These are phyloP conservation scores for Auriculariales sp. DNA, from an alignment of 768 basidiomycete species.

Conservation along the genomic window DNA sequence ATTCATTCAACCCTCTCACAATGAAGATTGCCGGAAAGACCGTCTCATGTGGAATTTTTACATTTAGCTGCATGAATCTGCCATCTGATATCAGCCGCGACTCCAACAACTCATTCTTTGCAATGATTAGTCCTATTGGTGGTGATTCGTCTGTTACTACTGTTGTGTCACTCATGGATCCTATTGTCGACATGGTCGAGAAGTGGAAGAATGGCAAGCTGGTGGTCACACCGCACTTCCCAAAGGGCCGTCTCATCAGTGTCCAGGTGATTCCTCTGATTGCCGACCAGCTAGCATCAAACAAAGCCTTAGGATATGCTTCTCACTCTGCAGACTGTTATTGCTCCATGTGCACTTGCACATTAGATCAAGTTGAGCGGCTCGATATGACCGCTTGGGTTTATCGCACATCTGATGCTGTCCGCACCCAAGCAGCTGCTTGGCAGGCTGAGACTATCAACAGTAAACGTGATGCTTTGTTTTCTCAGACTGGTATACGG, in stretches of 20 bases:
- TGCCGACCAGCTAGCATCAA: conserved; percentile 22
- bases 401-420: not conserved
- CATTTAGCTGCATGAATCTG: conserved; percentile 22
- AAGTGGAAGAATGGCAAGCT: conserved; percentile 21
- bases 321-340: not conserved
- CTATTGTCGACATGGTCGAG: conserved; percentile 22
- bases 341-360: not conserved
- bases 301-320: conserved; percentile 16
- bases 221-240: conserved; percentile 12
- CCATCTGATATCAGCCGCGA: conserved; percentile 21
- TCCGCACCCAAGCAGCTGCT: not conserved
- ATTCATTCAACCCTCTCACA: conserved; percentile 22
- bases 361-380: not conserved
- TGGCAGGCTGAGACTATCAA: not conserved
- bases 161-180: conserved; percentile 24
- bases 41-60: conserved; percentile 15
- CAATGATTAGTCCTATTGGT: conserved; percentile 27
- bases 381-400: not conserved
- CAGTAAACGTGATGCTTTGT: not conserved
- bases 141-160: conserved; percentile 18
- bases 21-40: conserved; percentile 17
- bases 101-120: conserved; percentile 26
- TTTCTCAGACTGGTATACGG: not conserved
- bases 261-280: conserved; percentile 19
- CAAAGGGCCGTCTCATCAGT: conserved; percentile 15